phyloP scores from a whole-genome alignment of 176 grass and related monocot genomes.

The Juncus inflexus region DNA sequence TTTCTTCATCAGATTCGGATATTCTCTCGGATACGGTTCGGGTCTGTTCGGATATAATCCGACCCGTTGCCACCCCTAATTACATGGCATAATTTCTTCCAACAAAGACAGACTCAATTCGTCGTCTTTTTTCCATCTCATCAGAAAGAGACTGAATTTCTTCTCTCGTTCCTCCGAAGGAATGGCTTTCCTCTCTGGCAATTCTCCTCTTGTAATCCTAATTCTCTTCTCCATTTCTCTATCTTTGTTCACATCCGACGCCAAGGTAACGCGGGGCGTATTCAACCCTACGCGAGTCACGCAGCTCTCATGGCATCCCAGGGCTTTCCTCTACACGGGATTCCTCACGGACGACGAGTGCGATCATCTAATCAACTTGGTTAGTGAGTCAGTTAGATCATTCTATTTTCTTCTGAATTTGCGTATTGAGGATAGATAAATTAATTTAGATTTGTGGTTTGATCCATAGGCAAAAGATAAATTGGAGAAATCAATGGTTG shows the following conservation, averaged over 20 bases:
- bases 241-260: constrained; percentile 21
- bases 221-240: constrained; percentile 20
- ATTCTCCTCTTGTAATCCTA: constrained; percentile 14
- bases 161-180: background rate
- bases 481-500: constrained; percentile 88
- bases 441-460: constrained; percentile 9
- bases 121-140: background rate
- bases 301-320: constrained; percentile 81
- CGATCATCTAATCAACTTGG: constrained; percentile 70
- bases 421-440: background rate
- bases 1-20: too few relatives aligned
- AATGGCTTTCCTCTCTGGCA: constrained; percentile 18
- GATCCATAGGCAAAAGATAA: constrained; percentile 56
- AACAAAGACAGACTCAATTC: background rate
- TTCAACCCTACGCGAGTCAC: constrained; percentile 62
- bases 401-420: constrained; percentile 19
- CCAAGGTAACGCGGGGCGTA: background rate
- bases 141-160: background rate
- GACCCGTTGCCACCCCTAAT: too few relatives aligned
- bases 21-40: too few relatives aligned
- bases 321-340: constrained; percentile 84
- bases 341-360: constrained; percentile 70
- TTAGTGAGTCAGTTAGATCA: constrained; percentile 17
- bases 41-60: too few relatives aligned
- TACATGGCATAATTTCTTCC: background rate